These are phyloP conservation scores for Dactylellina drechsleri DNA, from an alignment of 2,329 filamentous ascomycete genomes.

Conservation along the genomic window DNA sequence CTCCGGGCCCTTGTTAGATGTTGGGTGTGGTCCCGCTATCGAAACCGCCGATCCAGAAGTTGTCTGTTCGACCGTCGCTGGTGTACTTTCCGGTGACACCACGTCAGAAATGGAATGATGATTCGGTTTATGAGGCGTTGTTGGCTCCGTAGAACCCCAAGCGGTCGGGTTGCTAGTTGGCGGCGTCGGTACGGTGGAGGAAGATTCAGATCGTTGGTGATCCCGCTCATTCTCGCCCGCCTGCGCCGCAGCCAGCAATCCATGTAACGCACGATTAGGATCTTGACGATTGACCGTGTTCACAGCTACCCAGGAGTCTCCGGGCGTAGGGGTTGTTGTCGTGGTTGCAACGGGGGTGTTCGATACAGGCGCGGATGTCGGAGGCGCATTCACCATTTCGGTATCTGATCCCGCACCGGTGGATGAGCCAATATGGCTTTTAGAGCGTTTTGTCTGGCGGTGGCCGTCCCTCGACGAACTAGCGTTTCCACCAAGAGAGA, in stretches of 20 bases:
- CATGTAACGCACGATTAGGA: conserved; percentile 37
- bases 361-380: conserved; percentile 18
- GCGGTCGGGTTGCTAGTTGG: conserved; percentile 29
- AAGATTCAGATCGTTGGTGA: conserved; percentile 41
- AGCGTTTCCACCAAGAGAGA: conserved; percentile 31
- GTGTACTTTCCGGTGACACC: conserved; percentile 21
- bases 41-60: not conserved
- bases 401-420: conserved; percentile 46
- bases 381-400: conserved; percentile 45
- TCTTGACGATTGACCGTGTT: conserved; percentile 44
- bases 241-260: conserved; percentile 42
- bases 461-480: conserved; percentile 43
- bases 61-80: conserved; percentile 19
- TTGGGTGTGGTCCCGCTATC: conserved; percentile 8
- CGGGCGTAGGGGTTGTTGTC: conserved; percentile 15
- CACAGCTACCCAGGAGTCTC: conserved; percentile 53
- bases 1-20: conserved; percentile 8
- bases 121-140: conserved; percentile 23
- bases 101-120: conserved; percentile 33
- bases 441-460: conserved; percentile 47
- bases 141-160: conserved; percentile 28
- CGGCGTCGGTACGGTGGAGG: conserved; percentile 36
- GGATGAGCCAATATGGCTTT: conserved; percentile 45
- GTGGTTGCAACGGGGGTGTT: conserved; percentile 7
- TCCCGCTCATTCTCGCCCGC: conserved; percentile 42